Evolutionary conservation across 1,139 yeast genomes (phyloP).

Genomic region (Saccharomyces hybrid): DNA sequence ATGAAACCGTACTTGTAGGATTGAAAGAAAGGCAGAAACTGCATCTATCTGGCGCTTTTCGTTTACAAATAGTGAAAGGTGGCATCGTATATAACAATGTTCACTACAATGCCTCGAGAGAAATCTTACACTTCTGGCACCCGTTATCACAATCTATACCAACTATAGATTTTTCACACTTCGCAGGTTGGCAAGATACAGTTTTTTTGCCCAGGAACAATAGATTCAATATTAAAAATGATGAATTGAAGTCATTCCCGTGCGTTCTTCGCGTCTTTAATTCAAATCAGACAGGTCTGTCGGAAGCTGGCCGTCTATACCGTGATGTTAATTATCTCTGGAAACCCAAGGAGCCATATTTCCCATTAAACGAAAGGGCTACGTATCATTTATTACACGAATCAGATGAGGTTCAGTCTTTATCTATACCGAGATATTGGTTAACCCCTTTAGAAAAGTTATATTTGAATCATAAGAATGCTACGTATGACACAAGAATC

Average conservation of each 20-base stretch:
- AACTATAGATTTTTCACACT: slow-evolving; percentile 36
- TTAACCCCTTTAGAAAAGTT: slow-evolving; percentile 13
- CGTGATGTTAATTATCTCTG: slow-evolving; percentile 21
- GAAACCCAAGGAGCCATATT: slow-evolving; percentile 12
- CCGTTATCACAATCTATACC: slow-evolving; percentile 52
- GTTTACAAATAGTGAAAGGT: slow-evolving; percentile 50
- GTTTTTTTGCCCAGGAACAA: slow-evolving; percentile 28
- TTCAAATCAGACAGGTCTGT: slow-evolving; percentile 10
- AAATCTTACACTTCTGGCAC: slow-evolving; percentile 38
- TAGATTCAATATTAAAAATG: slow-evolving; percentile 7
- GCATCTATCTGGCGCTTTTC: slow-evolving; percentile 53
- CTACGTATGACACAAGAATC: slow-evolving; percentile 31
- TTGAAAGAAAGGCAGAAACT: slow-evolving; percentile 38
- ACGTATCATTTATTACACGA: slow-evolving; percentile 24
- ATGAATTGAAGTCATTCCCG: slow-evolving; percentile 12
- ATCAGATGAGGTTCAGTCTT: slow-evolving; percentile 26
- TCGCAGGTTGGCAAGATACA: slow-evolving; percentile 32
- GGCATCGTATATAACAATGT: slow-evolving; percentile 48
- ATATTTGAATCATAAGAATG: slow-evolving; percentile 13
- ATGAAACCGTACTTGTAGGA: slow-evolving; percentile 8
- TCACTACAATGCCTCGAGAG: slow-evolving; percentile 39
- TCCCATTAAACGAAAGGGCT: slow-evolving; percentile 3
- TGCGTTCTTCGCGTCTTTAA: slow-evolving; percentile 22
- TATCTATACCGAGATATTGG: slow-evolving; percentile 23
- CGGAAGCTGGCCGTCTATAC: slow-evolving; percentile 11